Base-by-base conservation (phyloP, 371 early-diverging fungal species). In the Syncephalastrum sp. region DNA sequence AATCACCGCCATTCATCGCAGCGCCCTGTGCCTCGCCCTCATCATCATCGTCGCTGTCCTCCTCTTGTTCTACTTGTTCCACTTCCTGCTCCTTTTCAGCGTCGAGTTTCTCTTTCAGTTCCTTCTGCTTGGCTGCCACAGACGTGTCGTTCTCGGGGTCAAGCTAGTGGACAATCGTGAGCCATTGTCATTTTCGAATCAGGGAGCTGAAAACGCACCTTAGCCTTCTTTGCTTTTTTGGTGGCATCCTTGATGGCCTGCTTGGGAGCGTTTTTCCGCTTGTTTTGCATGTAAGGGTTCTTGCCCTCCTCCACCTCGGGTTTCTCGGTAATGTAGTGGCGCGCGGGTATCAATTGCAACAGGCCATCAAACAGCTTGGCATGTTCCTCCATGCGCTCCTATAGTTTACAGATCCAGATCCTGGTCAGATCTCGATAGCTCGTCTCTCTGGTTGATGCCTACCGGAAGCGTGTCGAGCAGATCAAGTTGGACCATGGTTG, bases 181-280 rank as follows among this genome's bases (percentile, higher is more conserved):
- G n/a, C 29, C 29, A 55, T 23, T 44, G n/a, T 44, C 21, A 2
- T 29, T 29, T 29, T 6, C 6, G 29, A 7, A 29, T 29, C 7
- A 29, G 7, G 0, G 29, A 1, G n/a, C 33, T 21, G 47, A n/a
- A 45, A 52, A 41, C 44, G 55, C 70, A 86, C 84, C 79, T 88
- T 88, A 24, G 81, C 79, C 68, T 86, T 88, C 71, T 87, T 88
- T 17, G 91, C 91, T 60, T 88, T 88, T 69, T 86, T 89, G 50
- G 87, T 79, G 19, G 81, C 82, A 53, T 90, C 89, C 71, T 91
- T 91, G 59, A 87, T 76, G 24, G 77, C 85, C 69, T 88, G 88
- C 61, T 91, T 89, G 21, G 91, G 89, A 43, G 88, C 89, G 63
- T 78, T 81, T 67, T 85, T 83, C 64, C 86, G 82, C 63, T 88